phyloP scores from a whole-genome alignment of 176 grass and related monocot species.

The Areca catechu region DNA sequence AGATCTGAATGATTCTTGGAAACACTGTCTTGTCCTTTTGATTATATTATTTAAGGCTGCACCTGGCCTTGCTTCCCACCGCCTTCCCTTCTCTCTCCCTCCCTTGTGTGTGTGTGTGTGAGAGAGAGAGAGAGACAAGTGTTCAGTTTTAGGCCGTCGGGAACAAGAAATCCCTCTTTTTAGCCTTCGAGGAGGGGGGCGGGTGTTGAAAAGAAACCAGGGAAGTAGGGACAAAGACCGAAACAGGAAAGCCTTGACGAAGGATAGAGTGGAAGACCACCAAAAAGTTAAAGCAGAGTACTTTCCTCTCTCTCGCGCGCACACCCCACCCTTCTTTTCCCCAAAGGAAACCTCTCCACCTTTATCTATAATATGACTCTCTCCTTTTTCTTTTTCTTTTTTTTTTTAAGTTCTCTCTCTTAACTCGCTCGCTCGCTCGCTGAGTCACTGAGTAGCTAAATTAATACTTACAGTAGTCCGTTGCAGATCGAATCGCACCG shows the following conservation, averaged over 20 bases:
- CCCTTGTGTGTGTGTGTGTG: no score
- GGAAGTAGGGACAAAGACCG: not conserved
- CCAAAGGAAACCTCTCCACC: no score
- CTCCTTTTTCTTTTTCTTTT: no score
- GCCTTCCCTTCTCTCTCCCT: not conserved
- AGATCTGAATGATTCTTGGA: conserved; percentile 8
- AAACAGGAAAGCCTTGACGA: conserved; percentile 9
- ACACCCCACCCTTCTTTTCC: no score
- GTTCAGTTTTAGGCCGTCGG: not conserved
- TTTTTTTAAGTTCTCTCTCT: no score
- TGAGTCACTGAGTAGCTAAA: no score
- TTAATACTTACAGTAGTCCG: no score
- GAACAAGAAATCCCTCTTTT: not conserved
- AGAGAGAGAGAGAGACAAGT: no score
- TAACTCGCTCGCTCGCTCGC: no score
- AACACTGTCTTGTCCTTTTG: not conserved
- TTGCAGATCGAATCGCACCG: no score
- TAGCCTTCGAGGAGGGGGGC: not conserved
- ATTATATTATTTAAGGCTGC: not conserved
- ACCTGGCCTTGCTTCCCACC: not conserved
- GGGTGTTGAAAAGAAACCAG: no score
- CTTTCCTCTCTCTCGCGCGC: not conserved
- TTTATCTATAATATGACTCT: no score
- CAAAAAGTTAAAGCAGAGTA: not conserved
- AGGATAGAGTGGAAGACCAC: not conserved